phyloP scores from a whole-genome alignment of 2,329 filamentous ascomycete genomes.

The Dryadomyces quercus-mongolicae region DNA sequence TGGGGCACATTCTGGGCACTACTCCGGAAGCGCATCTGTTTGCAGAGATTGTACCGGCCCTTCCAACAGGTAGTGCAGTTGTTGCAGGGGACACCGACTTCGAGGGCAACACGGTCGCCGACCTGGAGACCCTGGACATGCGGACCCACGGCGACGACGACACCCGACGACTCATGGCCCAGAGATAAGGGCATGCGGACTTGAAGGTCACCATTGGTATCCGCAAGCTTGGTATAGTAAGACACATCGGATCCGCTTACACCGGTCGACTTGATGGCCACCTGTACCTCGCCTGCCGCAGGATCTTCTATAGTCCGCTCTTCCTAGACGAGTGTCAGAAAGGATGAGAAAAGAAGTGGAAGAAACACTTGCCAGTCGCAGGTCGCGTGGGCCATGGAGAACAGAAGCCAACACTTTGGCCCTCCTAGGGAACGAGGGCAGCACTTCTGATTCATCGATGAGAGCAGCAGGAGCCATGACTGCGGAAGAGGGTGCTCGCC shows the following conservation, averaged over 20 bases:
- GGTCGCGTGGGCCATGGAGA: conserved; percentile 42
- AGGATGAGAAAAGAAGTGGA: neutral
- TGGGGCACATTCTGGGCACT: conserved; percentile 52
- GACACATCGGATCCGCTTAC: conserved; percentile 60
- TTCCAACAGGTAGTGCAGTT: conserved; percentile 36
- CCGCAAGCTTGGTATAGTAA: conserved; percentile 54
- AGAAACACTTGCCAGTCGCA: conserved; percentile 41
- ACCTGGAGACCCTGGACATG: conserved; percentile 38
- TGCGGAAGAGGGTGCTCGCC: no score
- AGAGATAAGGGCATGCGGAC: conserved; percentile 53
- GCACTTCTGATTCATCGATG: conserved; percentile 27
- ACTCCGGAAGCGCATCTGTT: conserved; percentile 48
- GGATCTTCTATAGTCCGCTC: conserved; percentile 34
- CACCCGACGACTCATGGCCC: conserved; percentile 49
- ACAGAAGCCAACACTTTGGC: conserved; percentile 40
- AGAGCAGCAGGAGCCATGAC: conserved; percentile 39
- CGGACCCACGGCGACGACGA: conserved; percentile 43
- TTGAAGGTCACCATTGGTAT: conserved; percentile 55
- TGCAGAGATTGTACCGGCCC: conserved; percentile 50
- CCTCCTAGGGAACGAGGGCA: conserved; percentile 29
- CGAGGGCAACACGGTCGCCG: conserved; percentile 46
- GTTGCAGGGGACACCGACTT: conserved; percentile 43
- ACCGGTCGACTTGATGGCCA: conserved; percentile 52
- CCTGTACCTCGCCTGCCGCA: conserved; percentile 44
- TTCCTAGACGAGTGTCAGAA: conserved; percentile 26